Conservation (phyloP, 257 asterid species). For the Scutellaria minor region DNA sequence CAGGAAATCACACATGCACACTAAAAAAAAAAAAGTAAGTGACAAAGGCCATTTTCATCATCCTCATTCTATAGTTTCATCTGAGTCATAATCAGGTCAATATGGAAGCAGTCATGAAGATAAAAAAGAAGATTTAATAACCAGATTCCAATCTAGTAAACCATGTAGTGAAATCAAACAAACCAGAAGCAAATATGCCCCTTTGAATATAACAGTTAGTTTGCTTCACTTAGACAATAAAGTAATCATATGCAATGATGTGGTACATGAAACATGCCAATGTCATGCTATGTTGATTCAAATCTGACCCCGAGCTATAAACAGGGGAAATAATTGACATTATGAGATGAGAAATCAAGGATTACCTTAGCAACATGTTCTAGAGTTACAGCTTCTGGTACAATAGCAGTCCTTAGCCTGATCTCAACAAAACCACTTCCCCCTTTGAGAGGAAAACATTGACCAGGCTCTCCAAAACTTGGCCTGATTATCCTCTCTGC, state of each 20-base stretch:
- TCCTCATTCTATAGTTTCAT: background rate
- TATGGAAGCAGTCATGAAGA: background rate
- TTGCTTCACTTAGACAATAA: background rate
- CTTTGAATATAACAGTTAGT: background rate
- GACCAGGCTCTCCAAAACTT: slow-evolving; percentile 98
- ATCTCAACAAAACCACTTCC: slow-evolving; percentile 71
- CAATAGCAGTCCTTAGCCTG: slow-evolving; percentile 65
- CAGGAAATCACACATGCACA: background rate
- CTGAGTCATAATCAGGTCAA: background rate
- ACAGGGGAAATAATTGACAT: slow-evolving; percentile 15
- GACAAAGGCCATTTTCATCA: background rate
- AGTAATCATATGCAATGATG: background rate
- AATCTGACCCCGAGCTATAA: background rate
- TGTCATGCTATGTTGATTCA: background rate
- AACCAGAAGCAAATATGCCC: background rate
- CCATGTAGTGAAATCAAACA: background rate
- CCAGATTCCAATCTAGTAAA: slow-evolving; percentile 26
- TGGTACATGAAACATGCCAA: slow-evolving; percentile 20
- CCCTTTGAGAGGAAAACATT: slow-evolving; percentile 83
- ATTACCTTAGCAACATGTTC: slow-evolving; percentile 87
- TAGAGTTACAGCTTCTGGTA: slow-evolving; percentile 81
- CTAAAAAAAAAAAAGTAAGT: background rate
- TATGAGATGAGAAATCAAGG: slow-evolving; percentile 10
- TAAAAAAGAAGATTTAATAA: background rate
- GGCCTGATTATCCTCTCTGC: slow-evolving; percentile 79